phyloP scores from a whole-genome alignment of 768 basidiomycete genomes.

The Panaeolus papilionaceus region DNA sequence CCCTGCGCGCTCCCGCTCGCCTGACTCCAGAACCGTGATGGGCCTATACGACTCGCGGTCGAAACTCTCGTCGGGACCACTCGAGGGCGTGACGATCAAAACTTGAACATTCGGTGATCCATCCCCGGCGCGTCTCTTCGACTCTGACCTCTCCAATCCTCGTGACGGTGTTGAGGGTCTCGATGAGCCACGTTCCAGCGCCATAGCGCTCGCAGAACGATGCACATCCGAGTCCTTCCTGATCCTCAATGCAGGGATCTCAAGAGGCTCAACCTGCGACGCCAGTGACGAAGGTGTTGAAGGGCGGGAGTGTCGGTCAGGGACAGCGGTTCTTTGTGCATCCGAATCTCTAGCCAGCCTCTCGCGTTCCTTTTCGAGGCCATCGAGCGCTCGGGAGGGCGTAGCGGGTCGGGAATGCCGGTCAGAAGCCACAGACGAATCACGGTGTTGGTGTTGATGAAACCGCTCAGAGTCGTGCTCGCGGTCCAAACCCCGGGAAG shows the following conservation, averaged over 20 bases:
- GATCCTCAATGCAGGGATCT: neutral
- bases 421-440: neutral
- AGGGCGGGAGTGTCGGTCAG: neutral
- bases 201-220: neutral
- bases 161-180: neutral
- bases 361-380: neutral
- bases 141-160: slow-evolving; percentile 2
- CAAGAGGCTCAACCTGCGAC: neutral
- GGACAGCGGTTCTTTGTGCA: neutral
- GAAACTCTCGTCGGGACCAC: neutral
- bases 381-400: neutral
- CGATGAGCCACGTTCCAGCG: neutral
- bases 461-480: neutral
- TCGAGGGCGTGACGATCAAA: neutral
- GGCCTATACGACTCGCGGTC: neutral
- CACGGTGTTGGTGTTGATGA: neutral
- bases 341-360: neutral
- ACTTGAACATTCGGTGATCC: neutral
- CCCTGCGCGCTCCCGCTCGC: slow-evolving; percentile 2
- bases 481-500: neutral
- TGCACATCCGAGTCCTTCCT: neutral
- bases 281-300: neutral
- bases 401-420: neutral
- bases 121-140: neutral
- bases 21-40: slow-evolving; percentile 2